Conservation (phyloP, 352 stramenopile genomes). For the Phytopythium sindhum region DNA sequence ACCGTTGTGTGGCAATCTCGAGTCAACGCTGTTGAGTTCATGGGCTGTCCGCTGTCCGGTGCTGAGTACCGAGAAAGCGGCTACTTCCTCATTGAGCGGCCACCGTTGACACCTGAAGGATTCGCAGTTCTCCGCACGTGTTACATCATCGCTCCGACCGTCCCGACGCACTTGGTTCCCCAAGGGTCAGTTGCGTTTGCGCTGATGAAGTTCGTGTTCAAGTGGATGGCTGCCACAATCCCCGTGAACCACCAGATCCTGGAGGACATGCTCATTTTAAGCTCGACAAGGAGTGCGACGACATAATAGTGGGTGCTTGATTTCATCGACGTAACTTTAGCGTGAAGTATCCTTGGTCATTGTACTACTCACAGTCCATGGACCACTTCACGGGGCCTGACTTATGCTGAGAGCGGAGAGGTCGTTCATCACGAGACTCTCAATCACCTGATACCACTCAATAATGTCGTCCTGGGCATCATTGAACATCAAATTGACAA, state of each 20-base stretch:
- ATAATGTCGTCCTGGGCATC: neutral
- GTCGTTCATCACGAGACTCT: neutral
- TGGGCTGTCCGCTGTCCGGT: conserved; percentile 27
- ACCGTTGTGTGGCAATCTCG: conserved; percentile 59
- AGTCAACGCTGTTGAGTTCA: conserved; percentile 50
- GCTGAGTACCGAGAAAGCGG: conserved; percentile 52
- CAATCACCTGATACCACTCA: neutral
- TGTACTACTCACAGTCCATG: no score
- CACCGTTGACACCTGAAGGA: conserved; percentile 10
- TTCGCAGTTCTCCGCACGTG: conserved; percentile 3
- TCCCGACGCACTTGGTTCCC: neutral
- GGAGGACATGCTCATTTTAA: conserved; percentile 7
- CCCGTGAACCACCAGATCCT: conserved; percentile 11
- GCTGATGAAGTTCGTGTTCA: conserved; percentile 14
- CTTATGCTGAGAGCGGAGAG: neutral
- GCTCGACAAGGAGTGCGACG: neutral
- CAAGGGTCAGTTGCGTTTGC: neutral
- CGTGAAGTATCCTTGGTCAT: no score
- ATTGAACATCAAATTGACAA: neutral
- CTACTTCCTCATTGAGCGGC: conserved; percentile 48
- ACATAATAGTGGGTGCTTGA: no score
- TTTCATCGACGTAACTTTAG: no score
- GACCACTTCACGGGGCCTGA: neutral
- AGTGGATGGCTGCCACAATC: conserved; percentile 13
- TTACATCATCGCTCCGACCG: conserved; percentile 1